phyloP scores from a whole-genome alignment of 495 filamentous ascomycete species.

The Hypoxylon perforatum region DNA sequence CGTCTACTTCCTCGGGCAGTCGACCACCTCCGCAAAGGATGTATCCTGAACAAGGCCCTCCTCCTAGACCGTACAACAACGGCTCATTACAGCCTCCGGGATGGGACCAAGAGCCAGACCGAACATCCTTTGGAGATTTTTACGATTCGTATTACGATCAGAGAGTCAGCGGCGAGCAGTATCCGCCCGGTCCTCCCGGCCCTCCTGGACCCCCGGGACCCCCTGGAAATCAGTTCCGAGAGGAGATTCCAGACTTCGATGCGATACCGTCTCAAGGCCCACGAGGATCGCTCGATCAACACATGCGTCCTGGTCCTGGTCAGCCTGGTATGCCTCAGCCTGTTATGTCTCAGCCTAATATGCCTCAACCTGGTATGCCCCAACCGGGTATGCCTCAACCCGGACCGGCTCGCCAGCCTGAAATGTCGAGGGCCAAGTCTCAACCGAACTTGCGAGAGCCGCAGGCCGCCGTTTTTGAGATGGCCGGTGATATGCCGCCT shows the following conservation, averaged over 20 bases:
- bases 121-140: slow-evolving; percentile 60
- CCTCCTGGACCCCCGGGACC: slow-evolving; percentile 24
- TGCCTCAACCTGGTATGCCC: slow-evolving; percentile 37
- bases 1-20: slow-evolving; percentile 61
- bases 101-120: slow-evolving; percentile 46
- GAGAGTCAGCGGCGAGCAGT: slow-evolving; percentile 44
- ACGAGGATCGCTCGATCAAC: slow-evolving; percentile 63
- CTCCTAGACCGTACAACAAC: slow-evolving; percentile 44
- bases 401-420: slow-evolving; percentile 55
- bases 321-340: slow-evolving; percentile 25
- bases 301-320: slow-evolving; percentile 47
- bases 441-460: slow-evolving; percentile 74
- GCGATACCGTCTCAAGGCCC: slow-evolving; percentile 59
- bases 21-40: slow-evolving; percentile 57
- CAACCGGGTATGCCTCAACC: slow-evolving; percentile 51
- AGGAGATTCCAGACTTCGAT: slow-evolving; percentile 82
- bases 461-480: slow-evolving; percentile 75
- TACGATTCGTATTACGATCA: slow-evolving; percentile 68
- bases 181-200: slow-evolving; percentile 45
- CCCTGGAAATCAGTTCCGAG: slow-evolving; percentile 47
- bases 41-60: slow-evolving; percentile 56
- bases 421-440: slow-evolving; percentile 67
- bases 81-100: slow-evolving; percentile 38
- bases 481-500: slow-evolving; percentile 69
- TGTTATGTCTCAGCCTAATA: slow-evolving; percentile 33